These are phyloP conservation scores for Allodekkera sacchari DNA, from an alignment of 805 yeast species.

Conservation along the genomic window DNA sequence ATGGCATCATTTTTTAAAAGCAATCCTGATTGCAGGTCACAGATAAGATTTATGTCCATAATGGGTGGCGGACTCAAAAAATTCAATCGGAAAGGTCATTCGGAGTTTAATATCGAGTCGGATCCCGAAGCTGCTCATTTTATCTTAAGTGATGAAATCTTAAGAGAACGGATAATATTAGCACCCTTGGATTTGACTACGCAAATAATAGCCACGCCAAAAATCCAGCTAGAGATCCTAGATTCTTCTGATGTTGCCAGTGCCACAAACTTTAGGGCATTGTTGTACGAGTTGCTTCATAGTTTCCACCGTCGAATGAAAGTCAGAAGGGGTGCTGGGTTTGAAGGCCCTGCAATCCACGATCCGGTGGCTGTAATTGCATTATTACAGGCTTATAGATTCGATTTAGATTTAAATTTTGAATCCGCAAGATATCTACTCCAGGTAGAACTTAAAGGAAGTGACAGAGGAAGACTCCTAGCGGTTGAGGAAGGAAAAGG, in stretches of 20 bases:
- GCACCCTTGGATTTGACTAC: slow-evolving; percentile 68
- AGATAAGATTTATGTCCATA: slow-evolving; percentile 47
- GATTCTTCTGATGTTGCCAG: not conserved
- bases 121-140: slow-evolving; percentile 71
- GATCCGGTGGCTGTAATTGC: slow-evolving; percentile 61
- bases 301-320: not conserved
- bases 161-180: slow-evolving; percentile 43
- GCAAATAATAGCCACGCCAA: slow-evolving; percentile 28
- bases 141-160: slow-evolving; percentile 38
- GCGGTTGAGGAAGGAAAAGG: slow-evolving; percentile 23
- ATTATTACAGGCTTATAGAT: too few relatives aligned
- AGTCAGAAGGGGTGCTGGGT: slow-evolving; percentile 25
- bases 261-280: slow-evolving; percentile 29
- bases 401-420: too few relatives aligned
- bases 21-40: slow-evolving; percentile 44
- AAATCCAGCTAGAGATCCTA: slow-evolving; percentile 2
- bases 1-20: slow-evolving; percentile 45
- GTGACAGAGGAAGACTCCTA: too few relatives aligned
- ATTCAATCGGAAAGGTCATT: slow-evolving; percentile 27
- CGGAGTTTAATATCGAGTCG: slow-evolving; percentile 69
- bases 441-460: too few relatives aligned
- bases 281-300: slow-evolving; percentile 5
- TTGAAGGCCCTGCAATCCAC: slow-evolving; percentile 58
- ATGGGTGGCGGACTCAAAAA: slow-evolving; percentile 65
- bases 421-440: too few relatives aligned